Base-by-base conservation (phyloP, 345 rosid genomes). In the Murraya paniculata region DNA sequence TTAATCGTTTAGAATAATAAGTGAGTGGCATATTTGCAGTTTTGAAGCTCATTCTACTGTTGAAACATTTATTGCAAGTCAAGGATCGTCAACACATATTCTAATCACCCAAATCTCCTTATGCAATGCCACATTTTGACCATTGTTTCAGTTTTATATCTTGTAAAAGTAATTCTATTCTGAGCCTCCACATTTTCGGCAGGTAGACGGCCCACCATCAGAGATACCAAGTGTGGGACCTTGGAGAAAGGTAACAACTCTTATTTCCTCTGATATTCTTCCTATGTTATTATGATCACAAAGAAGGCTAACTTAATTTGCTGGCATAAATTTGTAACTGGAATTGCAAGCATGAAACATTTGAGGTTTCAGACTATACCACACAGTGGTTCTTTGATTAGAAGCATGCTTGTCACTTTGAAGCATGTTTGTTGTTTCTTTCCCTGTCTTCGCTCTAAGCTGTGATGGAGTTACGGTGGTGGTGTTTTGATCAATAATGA, bases 181-280 rank as follows among this genome's bases (percentile, higher is more conserved):
- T 62, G 68, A 57, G 60, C 28, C 41, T 81, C 70, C 75, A 27
- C 59, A 56, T 68, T 21, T 87, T 67, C 78, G 66, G 80, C 81
- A 91, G 93, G 84, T 90, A 68, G 92, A 91, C 71, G 91, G 86
- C 64, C 80, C 88, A 5, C 82, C 88, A 78, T 93, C 95, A 0
- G 58, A 90, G 62, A 79, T 86, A 66, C 97, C 95, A 67, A 86
- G 88, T 70, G 95, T 94, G 79, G 99, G 99, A 79, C 99, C 97
- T 45, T 94, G 99, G 99, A 88, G 99, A 84, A 92, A 96, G 97
- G 99, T 92, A 84, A 85, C 25, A 45, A 78, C 75, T 21, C 30
- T 55, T 27, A 10, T 55, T 68, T 61, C 31, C 70, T 24, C n/a
- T 50, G 11, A 18, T 58, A 5, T 36, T 36, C 45, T 38, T 36